Percentiles rank a stretch among this genome's conserved stretches.
Evolutionary conservation across 139 green algal species (phyloP).

Genomic region (Auxenochlorella pyrenoidosa): DNA sequence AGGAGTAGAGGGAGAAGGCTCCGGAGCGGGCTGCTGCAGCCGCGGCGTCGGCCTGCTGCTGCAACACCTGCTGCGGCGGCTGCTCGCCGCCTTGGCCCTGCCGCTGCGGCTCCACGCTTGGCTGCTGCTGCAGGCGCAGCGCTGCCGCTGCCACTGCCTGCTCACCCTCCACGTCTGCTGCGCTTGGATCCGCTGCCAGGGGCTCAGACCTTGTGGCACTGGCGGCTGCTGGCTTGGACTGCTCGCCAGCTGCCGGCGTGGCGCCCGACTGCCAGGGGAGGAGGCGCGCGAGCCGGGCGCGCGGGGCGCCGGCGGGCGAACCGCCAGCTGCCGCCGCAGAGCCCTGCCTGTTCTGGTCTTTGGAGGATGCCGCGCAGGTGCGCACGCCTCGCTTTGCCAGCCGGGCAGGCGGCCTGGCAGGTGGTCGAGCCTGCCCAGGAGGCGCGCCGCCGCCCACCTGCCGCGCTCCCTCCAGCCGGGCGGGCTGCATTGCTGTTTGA

Average conservation of each 20-base stretch:
- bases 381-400: background rate
- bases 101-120: background rate
- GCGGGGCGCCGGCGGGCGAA: background rate
- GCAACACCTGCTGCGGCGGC: background rate
- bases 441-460: no score
- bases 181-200: background rate
- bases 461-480: no score
- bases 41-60: background rate
- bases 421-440: no score
- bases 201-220: background rate
- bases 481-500: no score
- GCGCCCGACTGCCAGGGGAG: slow-evolving; percentile 6
- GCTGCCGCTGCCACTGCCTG: background rate
- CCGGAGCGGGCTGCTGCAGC: background rate
- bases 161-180: background rate
- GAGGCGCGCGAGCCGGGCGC: background rate
- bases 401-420: background rate
- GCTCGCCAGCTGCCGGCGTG: background rate
- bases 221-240: background rate
- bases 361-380: background rate
- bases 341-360: background rate
- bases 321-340: background rate
- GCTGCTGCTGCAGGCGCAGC: background rate
- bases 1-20: slow-evolving; percentile 9
- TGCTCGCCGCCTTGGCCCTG: no score